Base-by-base conservation (phyloP, 176 grass and related monocot species). In the Carex parvula region DNA sequence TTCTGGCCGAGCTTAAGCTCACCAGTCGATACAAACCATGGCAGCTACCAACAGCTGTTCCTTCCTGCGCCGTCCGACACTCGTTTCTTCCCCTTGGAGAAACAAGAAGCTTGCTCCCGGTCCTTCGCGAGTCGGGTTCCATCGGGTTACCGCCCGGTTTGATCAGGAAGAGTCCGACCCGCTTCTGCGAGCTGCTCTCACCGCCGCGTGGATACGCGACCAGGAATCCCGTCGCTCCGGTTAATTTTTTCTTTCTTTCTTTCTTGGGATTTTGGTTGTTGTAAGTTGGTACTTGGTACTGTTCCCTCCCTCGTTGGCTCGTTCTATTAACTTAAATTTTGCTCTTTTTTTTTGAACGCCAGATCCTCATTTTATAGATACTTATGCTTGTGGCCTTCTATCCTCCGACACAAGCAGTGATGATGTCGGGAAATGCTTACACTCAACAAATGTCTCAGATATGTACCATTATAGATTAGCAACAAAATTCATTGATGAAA, bases 361-460 rank as follows among this genome's bases (percentile, higher is more conserved):
- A 98, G 95, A 98, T 91, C 92, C 92, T 84, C 87, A 93, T 82
- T 94, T 91, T 65, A 87, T 98, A 3, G 95, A 98, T 83, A 87
- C 92, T 74, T 98, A 98, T 37, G 91, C 92, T 6, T 66, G 87
- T 70, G 87, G 94, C 85, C 86, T 97, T 82, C 81, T 94, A 84
- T 98, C 91, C 41, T 71, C 82, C 84, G 64, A 76, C 59, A 42
- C 24, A 26, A 80, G 42, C 48, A 29, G 72, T 86, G 41, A 85
- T 74, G 35, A 85, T 85, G 70, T 75, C 52, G 75, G 59, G 3
- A 60, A 80, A 60, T 83, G 21, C 81, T 65, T 84, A 77, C 1
- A n/a, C 79, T 85, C 85, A 20, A 79, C 50, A 75, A 60, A 41
- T 78, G 17, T 81, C 54, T 85, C 78, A 39, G 86, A 20, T 60